Base-by-base conservation (phyloP, 148 eudicot genomes). In the Vaccinium myrtillus region DNA sequence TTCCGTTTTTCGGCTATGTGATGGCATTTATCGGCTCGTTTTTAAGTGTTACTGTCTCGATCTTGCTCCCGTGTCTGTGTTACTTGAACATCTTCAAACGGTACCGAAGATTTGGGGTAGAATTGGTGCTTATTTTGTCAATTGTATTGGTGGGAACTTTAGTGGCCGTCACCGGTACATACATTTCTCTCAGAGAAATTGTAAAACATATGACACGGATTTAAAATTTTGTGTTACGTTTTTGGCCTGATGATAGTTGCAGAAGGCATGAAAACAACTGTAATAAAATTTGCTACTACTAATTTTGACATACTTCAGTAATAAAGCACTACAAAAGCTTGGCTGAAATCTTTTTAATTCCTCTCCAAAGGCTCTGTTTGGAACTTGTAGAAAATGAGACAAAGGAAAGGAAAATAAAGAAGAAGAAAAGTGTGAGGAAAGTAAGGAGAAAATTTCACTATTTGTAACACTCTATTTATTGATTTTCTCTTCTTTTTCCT, bases 1-100 rank as follows among this genome's bases (percentile, higher is more conserved):
- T 95, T 11, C 98, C 96, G 6, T 94, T 93, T 76, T 94, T 95
- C 16, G 98, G 94, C 16, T 86, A 91, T 25, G 89, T 95, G 0
- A 91, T 94, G 98, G 90, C 93, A 0, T 90, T 94, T 21, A 92
- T 86, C 1, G 96, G 96, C 5, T 91, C 96, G 10, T 89, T 92
- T 27, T 36, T 94, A 13, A 80, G 95, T 15, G 85, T 94, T 0
- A 83, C 87, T 0, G 92, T 87, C 27, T 91, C 96, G 0, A 90
- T 93, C 5, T 83, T 94, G 61, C 77, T 95, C 54, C 98, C 98
- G 1, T 95, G 96, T 78, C 43, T 94, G 0, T 92, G 92, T 54
- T 94, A 94, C 85, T 59, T 94, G 23, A 95, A 93, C 84, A 87
- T 94, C 71, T 89, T 77, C 43, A 87, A 86, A 67, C 74, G 54